A percentile compares a stretch with the other conserved stretches of the same genome.
Conservation (phyloP, 2,329 filamentous ascomycete genomes). For the Aspergillus sp. region DNA sequence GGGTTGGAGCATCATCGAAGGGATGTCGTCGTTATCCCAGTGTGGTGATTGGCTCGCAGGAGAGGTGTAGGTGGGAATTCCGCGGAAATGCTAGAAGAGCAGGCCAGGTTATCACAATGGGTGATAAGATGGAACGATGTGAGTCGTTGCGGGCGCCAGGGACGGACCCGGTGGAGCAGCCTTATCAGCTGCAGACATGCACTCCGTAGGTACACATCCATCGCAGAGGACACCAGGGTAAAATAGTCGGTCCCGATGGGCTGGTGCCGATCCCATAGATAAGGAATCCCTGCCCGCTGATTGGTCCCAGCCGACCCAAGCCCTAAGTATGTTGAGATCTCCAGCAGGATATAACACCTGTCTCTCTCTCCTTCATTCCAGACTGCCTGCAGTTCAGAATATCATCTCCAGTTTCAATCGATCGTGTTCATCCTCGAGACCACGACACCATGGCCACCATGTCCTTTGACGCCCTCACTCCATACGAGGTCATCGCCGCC, state of each 20-base stretch:
- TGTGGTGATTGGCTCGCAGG: background rate
- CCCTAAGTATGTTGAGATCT: background rate
- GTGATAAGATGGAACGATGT: background rate
- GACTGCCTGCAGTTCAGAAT: no score
- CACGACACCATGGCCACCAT: background rate
- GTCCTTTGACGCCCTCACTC: conserved; percentile 42
- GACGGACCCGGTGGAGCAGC: background rate
- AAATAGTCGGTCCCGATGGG: background rate
- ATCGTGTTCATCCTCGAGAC: background rate
- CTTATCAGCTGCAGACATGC: background rate
- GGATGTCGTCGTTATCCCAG: background rate
- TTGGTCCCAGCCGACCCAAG: background rate
- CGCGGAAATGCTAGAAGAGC: background rate
- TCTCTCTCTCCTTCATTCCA: background rate
- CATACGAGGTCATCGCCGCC: conserved; percentile 51
- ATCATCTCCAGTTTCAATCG: background rate
- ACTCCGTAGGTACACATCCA: background rate
- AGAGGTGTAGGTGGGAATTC: background rate
- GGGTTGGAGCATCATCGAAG: no score
- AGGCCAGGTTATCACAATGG: background rate
- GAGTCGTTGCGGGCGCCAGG: background rate
- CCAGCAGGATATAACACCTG: background rate
- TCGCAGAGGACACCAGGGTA: no score
- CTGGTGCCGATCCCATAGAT: background rate
- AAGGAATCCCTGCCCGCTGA: background rate